These are phyloP conservation scores for Alternaria solani DNA, from an alignment of 2,329 filamentous ascomycete genomes.

Conservation along the genomic window DNA sequence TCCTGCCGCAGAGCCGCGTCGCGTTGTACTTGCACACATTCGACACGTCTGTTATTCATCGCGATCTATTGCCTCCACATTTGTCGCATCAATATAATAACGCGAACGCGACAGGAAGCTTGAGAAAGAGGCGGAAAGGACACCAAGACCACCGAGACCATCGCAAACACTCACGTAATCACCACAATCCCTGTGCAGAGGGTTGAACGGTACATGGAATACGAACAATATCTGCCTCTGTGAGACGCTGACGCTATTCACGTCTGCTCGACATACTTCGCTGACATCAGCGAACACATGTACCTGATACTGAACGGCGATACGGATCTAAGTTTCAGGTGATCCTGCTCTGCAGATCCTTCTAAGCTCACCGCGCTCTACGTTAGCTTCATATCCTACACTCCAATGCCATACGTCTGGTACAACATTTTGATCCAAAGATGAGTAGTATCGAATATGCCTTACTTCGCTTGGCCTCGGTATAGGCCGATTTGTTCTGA, in stretches of 20 bases:
- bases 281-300: slow-evolving; percentile 2
- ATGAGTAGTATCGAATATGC: neutral
- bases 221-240: neutral
- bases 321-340: neutral
- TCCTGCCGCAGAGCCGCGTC: slow-evolving; percentile 8
- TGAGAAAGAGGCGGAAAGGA: neutral
- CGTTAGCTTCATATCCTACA: neutral
- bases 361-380: neutral
- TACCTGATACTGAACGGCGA: neutral
- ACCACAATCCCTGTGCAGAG: fast-evolving
- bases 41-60: neutral
- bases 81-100: neutral
- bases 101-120: neutral
- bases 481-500: neutral
- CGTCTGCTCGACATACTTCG: neutral
- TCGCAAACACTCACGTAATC: neutral
- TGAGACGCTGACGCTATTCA: neutral
- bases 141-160: neutral
- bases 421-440: neutral
- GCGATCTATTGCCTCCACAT: neutral
- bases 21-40: neutral
- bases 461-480: neutral
- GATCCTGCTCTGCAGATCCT: neutral
- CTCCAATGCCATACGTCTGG: neutral
- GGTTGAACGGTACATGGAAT: neutral